Percentiles rank a stretch among this genome's conserved stretches.
Evolutionary conservation across 1,284 basidiomycete species (phyloP).

Genomic region (Fistulina hepatica): DNA sequence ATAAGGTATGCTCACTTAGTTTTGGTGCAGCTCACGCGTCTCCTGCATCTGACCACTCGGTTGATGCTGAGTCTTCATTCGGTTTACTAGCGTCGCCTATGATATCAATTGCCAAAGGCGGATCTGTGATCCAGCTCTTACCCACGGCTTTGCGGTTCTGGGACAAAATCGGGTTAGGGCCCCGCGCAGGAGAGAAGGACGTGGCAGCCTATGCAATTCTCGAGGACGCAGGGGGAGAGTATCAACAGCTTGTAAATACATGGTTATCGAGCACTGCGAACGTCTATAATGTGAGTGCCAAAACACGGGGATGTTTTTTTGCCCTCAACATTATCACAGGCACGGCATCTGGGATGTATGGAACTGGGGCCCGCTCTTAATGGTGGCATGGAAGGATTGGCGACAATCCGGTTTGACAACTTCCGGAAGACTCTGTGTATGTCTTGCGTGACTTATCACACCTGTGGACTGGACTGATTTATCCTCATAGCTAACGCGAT

Average conservation of each 20-base stretch:
- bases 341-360: not conserved
- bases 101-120: slow-evolving; percentile 51
- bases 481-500: not conserved
- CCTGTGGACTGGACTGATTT: no score
- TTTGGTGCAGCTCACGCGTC: no score
- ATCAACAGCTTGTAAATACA: slow-evolving; percentile 31
- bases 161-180: slow-evolving; percentile 69
- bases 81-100: slow-evolving; percentile 41
- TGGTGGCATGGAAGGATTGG: slow-evolving; percentile 41
- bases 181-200: slow-evolving; percentile 59
- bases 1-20: no score
- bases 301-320: not conserved
- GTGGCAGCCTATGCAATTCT: slow-evolving; percentile 56
- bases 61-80: slow-evolving; percentile 17
- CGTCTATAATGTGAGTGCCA: slow-evolving; percentile 45
- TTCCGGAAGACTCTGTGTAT: slow-evolving; percentile 54
- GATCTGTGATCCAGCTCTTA: slow-evolving; percentile 49
- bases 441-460: no score
- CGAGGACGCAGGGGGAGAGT: slow-evolving; percentile 43
- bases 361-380: no score
- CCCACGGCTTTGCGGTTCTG: slow-evolving; percentile 67
- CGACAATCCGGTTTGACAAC: slow-evolving; percentile 51
- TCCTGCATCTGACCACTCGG: no score
- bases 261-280: slow-evolving; percentile 49
- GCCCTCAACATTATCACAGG: slow-evolving; percentile 6